Evolutionary conservation across 2,329 filamentous ascomycete genomes (phyloP), one percentile per base, ranked within the genome.

Genomic region (Ophiocordyceps robertsii): DNA sequence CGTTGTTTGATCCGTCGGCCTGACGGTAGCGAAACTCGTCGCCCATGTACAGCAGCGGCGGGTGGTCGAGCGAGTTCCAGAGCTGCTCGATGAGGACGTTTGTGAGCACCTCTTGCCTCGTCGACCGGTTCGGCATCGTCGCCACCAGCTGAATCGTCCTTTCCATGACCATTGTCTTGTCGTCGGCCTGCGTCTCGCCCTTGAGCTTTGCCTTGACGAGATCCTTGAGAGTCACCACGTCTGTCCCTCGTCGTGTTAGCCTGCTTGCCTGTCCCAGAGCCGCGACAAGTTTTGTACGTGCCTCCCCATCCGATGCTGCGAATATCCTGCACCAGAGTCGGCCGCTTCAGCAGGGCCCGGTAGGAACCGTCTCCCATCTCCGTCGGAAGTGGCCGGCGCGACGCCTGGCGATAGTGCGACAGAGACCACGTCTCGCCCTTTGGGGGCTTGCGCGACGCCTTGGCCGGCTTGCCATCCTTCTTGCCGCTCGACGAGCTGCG

Each of bases 101-200:
- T 9, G 82, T 86, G 39, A 88, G 64, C 41, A 77, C 63, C 36
- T 71, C 65, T 10, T 82, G 70, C 24, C 72, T 68, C 51, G 73
- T 73, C 2, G 82, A 86, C 43, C 72, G 66, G 40, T 70, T 62
- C 1, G 80, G 80, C 30, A 87, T 65, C 29, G 72, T 73, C 12
- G 79, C 70, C 6, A 85, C 80, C 14, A 87, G 67, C 64, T 80
- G 74, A 46, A 87, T 85, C 6, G 82, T 70, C 8, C 75, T 69
- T 58, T 87, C 83, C 77, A 87, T 84, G 37, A 86, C 66, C 69
- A 85, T 83, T 2, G 79, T 83, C 62, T 82, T 84, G 64, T 90
- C 85, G 52, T 90, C 80, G 6, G 76, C 61, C 11, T 80, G 66
- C 39, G 75, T 66, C 44, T 72, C 70, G 1, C 82, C 79, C 50